Conservation (phyloP, 352 stramenopile species). For the Phytophthora pisi region DNA sequence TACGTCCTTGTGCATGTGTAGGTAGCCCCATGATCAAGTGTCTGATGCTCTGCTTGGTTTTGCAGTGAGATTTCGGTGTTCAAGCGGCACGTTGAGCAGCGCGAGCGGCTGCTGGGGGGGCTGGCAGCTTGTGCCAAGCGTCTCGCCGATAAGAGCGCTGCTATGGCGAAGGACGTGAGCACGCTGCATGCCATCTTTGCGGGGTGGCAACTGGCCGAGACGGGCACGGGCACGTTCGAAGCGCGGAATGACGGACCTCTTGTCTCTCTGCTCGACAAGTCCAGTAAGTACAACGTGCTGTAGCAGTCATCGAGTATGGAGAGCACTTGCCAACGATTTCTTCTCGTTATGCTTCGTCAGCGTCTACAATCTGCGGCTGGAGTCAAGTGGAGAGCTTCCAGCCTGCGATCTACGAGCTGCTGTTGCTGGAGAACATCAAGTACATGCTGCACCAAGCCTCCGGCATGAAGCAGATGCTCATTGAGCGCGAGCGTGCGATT, state of each 20-base stretch:
- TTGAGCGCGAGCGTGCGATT: conserved; percentile 47
- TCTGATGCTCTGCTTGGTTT: conserved; percentile 5
- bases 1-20: conserved; percentile 16
- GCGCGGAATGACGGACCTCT: conserved; percentile 37
- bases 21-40: neutral
- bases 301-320: neutral
- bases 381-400: conserved; percentile 54
- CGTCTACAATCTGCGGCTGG: conserved; percentile 49
- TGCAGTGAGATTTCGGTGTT: conserved; percentile 56
- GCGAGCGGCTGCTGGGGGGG: conserved; percentile 55
- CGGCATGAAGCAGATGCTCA: conserved; percentile 68
- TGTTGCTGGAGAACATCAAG: conserved; percentile 68
- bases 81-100: conserved; percentile 63
- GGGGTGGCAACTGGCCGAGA: conserved; percentile 58
- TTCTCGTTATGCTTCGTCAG: conserved; percentile 25
- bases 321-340: conserved; percentile 5
- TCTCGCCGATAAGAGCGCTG: conserved; percentile 60
- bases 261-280: conserved; percentile 46
- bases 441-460: conserved; percentile 65
- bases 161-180: conserved; percentile 59
- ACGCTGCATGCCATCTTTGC: conserved; percentile 60
- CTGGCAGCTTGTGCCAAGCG: conserved; percentile 63
- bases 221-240: conserved; percentile 22
- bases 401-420: conserved; percentile 67
- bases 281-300: conserved; percentile 39